These are phyloP conservation scores for Paspalum vaginatum DNA, from an alignment of 176 grass and related monocot species.

Conservation along the genomic window DNA sequence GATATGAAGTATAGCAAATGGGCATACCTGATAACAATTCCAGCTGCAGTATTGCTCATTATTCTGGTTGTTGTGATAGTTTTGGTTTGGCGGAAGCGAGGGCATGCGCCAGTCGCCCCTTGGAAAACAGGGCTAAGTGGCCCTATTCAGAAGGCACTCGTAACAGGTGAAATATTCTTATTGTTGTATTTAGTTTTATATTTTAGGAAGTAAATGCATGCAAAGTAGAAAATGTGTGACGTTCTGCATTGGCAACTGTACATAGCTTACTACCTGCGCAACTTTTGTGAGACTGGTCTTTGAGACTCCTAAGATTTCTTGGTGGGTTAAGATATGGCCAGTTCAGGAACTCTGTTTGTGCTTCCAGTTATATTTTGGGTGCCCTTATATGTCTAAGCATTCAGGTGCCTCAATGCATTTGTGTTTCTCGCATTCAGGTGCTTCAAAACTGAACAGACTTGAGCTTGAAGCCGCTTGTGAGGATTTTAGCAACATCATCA, in stretches of 20 bases:
- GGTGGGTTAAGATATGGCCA: conserved; percentile 1
- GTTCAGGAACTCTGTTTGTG: neutral
- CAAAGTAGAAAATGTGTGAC: neutral
- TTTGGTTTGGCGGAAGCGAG: conserved; percentile 55
- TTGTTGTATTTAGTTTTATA: conserved; percentile 4
- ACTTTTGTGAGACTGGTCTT: conserved; percentile 33
- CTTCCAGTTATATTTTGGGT: conserved; percentile 26
- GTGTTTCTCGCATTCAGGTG: conserved; percentile 56
- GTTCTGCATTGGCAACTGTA: neutral
- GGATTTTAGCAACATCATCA: conserved; percentile 95
- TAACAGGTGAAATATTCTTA: conserved; percentile 62
- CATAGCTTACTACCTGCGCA: neutral
- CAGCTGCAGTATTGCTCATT: conserved; percentile 49
- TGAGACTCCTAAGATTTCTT: neutral
- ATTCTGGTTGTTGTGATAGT: conserved; percentile 42
- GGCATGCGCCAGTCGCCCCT: conserved; percentile 51
- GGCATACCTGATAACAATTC: conserved; percentile 60
- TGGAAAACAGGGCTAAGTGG: conserved; percentile 89
- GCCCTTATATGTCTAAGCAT: neutral
- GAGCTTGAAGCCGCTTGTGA: conserved; percentile 90
- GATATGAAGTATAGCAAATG: conserved; percentile 52
- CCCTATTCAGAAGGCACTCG: conserved; percentile 77
- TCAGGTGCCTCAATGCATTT: conserved; percentile 21
- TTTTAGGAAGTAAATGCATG: conserved; percentile 28
- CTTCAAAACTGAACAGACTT: conserved; percentile 65